A percentile compares a stretch with the other conserved stretches of the same genome.
phyloP scores from a whole-genome alignment of 352 stramenopile genomes.

The Aphanomyces astaci region DNA sequence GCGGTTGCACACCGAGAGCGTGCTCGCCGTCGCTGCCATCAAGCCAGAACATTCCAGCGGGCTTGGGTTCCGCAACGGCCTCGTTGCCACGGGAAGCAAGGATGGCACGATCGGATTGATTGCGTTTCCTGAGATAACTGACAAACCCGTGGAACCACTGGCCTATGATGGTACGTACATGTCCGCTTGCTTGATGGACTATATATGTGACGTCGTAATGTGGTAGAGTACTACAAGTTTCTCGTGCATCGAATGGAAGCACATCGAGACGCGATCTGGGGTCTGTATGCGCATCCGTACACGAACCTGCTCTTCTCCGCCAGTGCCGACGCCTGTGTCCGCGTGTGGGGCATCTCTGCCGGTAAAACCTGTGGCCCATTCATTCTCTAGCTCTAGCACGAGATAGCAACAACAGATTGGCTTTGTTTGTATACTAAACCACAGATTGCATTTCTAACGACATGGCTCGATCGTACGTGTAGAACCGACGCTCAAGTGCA shows the following conservation, averaged over 20 bases:
- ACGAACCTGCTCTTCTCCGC: constrained; percentile 79
- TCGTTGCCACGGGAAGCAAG: constrained; percentile 64
- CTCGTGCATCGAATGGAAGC: constrained; percentile 63
- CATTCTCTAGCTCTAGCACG: no score
- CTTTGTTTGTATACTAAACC: no score
- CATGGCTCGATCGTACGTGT: no score
- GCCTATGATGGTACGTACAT: constrained; percentile 8
- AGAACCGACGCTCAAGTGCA: constrained; percentile 72
- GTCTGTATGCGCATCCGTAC: constrained; percentile 70
- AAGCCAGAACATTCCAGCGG: constrained; percentile 66
- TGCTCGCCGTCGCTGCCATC: constrained; percentile 64
- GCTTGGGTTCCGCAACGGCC: constrained; percentile 37
- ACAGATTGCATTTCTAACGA: no score
- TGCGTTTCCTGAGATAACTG: constrained; percentile 36
- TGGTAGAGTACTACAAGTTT: constrained; percentile 62
- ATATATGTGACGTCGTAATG: no score
- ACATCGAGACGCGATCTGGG: constrained; percentile 77
- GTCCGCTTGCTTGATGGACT: not conserved
- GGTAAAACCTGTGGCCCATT: constrained; percentile 32
- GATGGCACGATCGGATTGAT: constrained; percentile 66
- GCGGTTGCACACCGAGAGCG: constrained; percentile 60
- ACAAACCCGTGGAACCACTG: constrained; percentile 9
- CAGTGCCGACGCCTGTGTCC: constrained; percentile 65
- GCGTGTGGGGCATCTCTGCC: constrained; percentile 65
- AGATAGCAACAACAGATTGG: no score